Conservation (phyloP, 768 basidiomycete species). For the Lactarius sp. region DNA sequence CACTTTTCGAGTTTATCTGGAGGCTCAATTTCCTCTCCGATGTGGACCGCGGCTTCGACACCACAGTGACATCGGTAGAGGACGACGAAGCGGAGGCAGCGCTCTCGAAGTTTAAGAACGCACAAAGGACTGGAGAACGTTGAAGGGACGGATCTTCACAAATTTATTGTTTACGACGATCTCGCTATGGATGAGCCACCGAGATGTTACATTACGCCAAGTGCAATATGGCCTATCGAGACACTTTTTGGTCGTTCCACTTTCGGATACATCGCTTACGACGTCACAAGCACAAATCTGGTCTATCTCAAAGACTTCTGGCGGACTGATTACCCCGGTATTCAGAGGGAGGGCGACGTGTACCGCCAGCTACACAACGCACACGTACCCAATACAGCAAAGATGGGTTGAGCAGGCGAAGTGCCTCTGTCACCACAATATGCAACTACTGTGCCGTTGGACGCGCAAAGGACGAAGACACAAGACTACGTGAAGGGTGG, state of each 20-base stretch:
- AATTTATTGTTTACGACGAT: slow-evolving; percentile 1
- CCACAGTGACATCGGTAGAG: neutral
- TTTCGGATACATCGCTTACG: neutral
- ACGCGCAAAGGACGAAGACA: slow-evolving; percentile 1
- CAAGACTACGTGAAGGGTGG: neutral
- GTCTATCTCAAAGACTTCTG: slow-evolving; percentile 8
- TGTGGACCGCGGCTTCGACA: neutral
- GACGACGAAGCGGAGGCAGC: neutral
- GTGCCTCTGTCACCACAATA: neutral
- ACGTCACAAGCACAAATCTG: neutral
- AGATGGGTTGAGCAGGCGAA: neutral
- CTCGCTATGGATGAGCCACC: neutral
- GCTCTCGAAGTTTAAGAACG: neutral
- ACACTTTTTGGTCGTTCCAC: slow-evolving; percentile 1
- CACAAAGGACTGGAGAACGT: neutral
- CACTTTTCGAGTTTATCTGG: slow-evolving; percentile 14
- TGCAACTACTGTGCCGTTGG: neutral
- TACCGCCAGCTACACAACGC: neutral
- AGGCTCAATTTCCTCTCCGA: slow-evolving; percentile 6
- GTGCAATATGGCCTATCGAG: neutral
- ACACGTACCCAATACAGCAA: neutral
- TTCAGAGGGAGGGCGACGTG: neutral
- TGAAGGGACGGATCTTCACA: neutral
- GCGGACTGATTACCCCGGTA: neutral
- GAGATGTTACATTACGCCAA: neutral